These are phyloP conservation scores for Orychophragmus violaceus DNA, from an alignment of 345 rosid species.

Conservation along the genomic window DNA sequence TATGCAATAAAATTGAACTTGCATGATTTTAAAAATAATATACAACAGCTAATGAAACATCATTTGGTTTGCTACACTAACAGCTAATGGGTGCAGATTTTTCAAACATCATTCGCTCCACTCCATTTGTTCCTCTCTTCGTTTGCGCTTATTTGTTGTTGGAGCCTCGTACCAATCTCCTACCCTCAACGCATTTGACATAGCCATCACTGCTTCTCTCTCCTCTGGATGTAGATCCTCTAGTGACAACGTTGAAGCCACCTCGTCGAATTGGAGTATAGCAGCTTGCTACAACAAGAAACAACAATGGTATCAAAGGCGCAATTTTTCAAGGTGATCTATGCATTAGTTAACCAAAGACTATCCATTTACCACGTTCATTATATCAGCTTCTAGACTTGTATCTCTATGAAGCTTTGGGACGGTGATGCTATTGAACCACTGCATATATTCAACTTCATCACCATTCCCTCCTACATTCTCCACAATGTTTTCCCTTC, in stretches of 20 bases:
- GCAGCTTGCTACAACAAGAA: conserved; percentile 33
- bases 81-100: too few relatives aligned
- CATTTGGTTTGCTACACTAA: too few relatives aligned
- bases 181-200: conserved; percentile 34
- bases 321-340: not conserved
- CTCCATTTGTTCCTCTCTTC: conserved; percentile 30
- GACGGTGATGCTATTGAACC: conserved; percentile 56
- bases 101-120: conserved; percentile 35
- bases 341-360: not conserved
- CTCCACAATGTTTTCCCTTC: conserved; percentile 44
- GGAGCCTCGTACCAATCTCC: conserved; percentile 34
- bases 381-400: conserved; percentile 34
- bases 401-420: conserved; percentile 37
- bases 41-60: too few relatives aligned
- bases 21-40: too few relatives aligned
- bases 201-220: conserved; percentile 31
- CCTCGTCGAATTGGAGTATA: conserved; percentile 37
- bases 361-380: conserved; percentile 31
- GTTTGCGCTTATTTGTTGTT: conserved; percentile 25
- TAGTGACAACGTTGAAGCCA: conserved; percentile 28
- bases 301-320: not conserved
- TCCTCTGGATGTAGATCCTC: conserved; percentile 35
- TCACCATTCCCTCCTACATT: conserved; percentile 40
- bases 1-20: too few relatives aligned
- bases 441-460: conserved; percentile 58